phyloP scores from a whole-genome alignment of 768 basidiomycete species.

The Lanmaoa pseudosensibilis region DNA sequence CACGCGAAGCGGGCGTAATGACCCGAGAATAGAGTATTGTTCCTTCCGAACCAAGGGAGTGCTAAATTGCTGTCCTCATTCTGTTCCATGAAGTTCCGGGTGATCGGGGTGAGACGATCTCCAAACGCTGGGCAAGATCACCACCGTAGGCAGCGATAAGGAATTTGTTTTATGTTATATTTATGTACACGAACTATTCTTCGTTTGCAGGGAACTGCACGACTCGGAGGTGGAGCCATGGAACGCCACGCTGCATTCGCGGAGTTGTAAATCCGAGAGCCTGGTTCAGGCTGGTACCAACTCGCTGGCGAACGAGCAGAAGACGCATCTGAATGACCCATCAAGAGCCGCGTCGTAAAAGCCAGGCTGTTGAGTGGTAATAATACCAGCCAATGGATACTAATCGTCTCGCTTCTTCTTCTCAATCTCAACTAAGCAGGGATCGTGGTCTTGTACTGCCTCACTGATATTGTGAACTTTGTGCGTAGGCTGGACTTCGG shows the following conservation, averaged over 20 bases:
- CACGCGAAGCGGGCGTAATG: conserved; percentile 6
- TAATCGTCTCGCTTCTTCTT: conserved; percentile 11
- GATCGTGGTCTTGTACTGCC: conserved; percentile 24
- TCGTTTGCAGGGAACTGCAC: not conserved
- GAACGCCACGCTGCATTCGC: conserved; percentile 31
- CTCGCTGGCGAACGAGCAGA: not conserved
- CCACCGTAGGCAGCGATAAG: not conserved
- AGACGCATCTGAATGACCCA: not conserved
- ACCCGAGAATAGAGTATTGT: not conserved
- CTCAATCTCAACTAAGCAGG: conserved; percentile 18
- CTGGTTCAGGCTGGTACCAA: not conserved
- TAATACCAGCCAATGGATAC: conserved; percentile 25
- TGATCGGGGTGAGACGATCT: conserved; percentile 20
- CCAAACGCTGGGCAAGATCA: not conserved
- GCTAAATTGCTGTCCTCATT: conserved; percentile 4
- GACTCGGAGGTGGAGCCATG: conserved; percentile 5
- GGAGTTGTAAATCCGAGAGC: conserved; percentile 28
- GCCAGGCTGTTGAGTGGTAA: conserved; percentile 24
- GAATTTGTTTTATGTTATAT: conserved; percentile 3
- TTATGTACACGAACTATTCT: conserved; percentile 20
- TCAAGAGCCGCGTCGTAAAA: conserved; percentile 11
- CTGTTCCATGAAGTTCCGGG: not conserved
- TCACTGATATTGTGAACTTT: conserved; percentile 26
- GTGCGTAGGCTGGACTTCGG: conserved; percentile 9
- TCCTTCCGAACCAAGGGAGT: not conserved